Conservation (phyloP, 306 rosid species). For the Herpetospermum pedunculosum region DNA sequence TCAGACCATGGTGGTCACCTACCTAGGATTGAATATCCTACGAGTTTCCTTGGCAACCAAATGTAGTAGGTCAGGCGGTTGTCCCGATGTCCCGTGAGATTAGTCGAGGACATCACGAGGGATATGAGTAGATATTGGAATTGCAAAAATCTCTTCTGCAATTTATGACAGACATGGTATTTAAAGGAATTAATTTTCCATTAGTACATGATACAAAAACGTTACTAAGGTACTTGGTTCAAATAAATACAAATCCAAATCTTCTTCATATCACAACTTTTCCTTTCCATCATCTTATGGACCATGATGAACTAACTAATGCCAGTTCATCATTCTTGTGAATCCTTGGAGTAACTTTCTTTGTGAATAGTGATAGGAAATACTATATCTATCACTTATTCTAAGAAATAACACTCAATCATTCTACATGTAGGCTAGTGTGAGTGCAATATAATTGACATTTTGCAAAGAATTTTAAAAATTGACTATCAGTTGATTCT, state of each 20-base stretch:
- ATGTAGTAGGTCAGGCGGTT: no score
- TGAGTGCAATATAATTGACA: background rate
- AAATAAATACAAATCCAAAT: background rate
- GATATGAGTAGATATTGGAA: no score
- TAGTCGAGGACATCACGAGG: no score
- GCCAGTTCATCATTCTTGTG: background rate
- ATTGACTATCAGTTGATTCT: background rate
- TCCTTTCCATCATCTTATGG: background rate
- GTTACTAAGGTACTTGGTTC: background rate
- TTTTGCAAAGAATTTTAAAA: background rate
- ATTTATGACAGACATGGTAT: background rate
- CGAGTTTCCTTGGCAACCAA: no score
- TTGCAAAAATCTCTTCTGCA: background rate
- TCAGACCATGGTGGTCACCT: no score
- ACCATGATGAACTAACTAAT: background rate
- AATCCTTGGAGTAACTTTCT: background rate
- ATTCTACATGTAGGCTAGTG: background rate
- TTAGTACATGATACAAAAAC: background rate
- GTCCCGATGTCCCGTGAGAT: no score
- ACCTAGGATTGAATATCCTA: no score
- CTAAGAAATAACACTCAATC: background rate
- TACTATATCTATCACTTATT: background rate
- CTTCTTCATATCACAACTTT: background rate
- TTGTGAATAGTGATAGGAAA: background rate
- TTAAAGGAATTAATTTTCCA: background rate